A percentile compares a stretch with the other conserved stretches of the same genome.
Evolutionary conservation across 1,139 yeast genomes (phyloP).

Genomic region (Williopsis jadinii): DNA sequence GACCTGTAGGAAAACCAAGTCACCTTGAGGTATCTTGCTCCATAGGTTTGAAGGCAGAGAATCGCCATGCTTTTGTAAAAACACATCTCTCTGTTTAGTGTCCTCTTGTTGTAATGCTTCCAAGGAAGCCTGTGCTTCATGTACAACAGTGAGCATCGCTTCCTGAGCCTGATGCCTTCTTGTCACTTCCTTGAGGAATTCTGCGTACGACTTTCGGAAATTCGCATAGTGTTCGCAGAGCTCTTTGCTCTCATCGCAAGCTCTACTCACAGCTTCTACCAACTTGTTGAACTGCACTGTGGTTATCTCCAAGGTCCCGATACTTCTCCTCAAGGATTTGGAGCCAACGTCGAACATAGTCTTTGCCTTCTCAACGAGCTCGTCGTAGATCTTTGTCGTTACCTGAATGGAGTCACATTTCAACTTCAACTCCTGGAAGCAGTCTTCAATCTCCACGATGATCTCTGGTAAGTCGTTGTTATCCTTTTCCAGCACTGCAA

Average conservation of each 20-base stretch:
- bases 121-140: conserved; percentile 33
- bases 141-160: conserved; percentile 32
- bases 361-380: not conserved
- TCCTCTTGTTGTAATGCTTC: conserved; percentile 34
- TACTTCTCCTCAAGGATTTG: conserved; percentile 23
- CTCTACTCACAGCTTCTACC: conserved; percentile 19
- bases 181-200: conserved; percentile 41
- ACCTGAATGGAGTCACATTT: conserved; percentile 1
- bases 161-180: conserved; percentile 37
- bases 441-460: conserved; percentile 26
- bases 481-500: conserved; percentile 35
- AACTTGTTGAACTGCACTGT: conserved; percentile 21
- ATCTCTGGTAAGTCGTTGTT: conserved; percentile 31
- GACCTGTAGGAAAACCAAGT: conserved; percentile 24
- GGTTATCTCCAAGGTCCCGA: conserved; percentile 20
- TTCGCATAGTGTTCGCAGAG: conserved; percentile 27
- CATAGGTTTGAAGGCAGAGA: conserved; percentile 47
- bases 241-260: not conserved
- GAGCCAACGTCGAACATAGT: conserved; percentile 16
- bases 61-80: conserved; percentile 39
- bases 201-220: conserved; percentile 42
- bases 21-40: conserved; percentile 17
- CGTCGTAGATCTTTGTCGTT: not conserved
- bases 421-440: conserved; percentile 8
- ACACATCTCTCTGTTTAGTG: conserved; percentile 30